Conservation (phyloP, 2,329 filamentous ascomycete genomes). For the Alternaria viburni region DNA sequence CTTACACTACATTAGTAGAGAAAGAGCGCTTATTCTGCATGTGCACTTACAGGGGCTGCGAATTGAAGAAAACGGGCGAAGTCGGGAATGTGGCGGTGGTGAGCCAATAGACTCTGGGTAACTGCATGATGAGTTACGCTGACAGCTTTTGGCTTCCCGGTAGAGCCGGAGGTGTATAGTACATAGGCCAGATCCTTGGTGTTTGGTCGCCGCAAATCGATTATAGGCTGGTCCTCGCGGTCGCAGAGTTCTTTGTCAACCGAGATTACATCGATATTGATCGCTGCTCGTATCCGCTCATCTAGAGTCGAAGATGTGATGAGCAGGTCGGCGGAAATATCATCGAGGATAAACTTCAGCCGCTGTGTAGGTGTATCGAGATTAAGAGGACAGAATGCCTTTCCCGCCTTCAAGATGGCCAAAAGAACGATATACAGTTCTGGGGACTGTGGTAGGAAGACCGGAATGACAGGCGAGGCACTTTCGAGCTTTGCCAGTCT, state of each 20-base stretch:
- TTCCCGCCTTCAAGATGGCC: slow-evolving; percentile 80
- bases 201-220: slow-evolving; percentile 19
- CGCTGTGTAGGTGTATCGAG: slow-evolving; percentile 79
- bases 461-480: slow-evolving; percentile 65
- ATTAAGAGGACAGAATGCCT: slow-evolving; percentile 84
- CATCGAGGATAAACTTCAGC: slow-evolving; percentile 78
- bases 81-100: slow-evolving; percentile 75
- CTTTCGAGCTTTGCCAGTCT: slow-evolving; percentile 35
- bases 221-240: slow-evolving; percentile 22
- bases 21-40: not conserved
- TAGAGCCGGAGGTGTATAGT: slow-evolving; percentile 93
- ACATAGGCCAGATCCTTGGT: slow-evolving; percentile 72
- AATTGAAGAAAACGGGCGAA: slow-evolving; percentile 89
- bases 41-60: slow-evolving; percentile 66
- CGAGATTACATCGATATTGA: slow-evolving; percentile 48
- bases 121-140: slow-evolving; percentile 79
- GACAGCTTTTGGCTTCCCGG: slow-evolving; percentile 87
- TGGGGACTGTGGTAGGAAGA: slow-evolving; percentile 78
- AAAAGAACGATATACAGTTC: slow-evolving; percentile 79
- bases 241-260: slow-evolving; percentile 49
- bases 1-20: slow-evolving; percentile 4
- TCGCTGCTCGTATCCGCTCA: slow-evolving; percentile 46
- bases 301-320: slow-evolving; percentile 65
- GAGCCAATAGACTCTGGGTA: slow-evolving; percentile 81
- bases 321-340: slow-evolving; percentile 73